Evolutionary conservation across 2,329 filamentous ascomycete species (phyloP).

Genomic region (Didymellaceae sp.): DNA sequence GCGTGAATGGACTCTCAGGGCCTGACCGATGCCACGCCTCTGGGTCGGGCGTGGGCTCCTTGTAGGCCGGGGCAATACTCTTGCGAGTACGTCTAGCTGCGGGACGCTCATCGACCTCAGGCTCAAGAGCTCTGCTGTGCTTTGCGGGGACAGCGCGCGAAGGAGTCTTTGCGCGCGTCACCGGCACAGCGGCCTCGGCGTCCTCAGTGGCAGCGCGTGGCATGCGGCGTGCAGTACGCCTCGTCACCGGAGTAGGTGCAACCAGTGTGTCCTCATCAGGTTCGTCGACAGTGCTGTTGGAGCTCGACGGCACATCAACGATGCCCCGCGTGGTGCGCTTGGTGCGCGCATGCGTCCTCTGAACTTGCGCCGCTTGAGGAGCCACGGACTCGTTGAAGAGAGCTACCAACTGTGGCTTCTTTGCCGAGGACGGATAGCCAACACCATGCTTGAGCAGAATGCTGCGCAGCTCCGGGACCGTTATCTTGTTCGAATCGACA

Average conservation of each 20-base stretch:
- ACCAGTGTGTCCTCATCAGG: constrained; percentile 54
- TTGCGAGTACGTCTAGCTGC: constrained; percentile 47
- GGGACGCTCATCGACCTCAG: constrained; percentile 43
- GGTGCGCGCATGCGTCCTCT: constrained; percentile 76
- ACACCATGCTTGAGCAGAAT: constrained; percentile 91
- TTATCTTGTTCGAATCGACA: constrained; percentile 84
- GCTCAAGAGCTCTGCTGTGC: constrained; percentile 50
- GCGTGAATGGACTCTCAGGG: constrained; percentile 75
- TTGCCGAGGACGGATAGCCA: constrained; percentile 84
- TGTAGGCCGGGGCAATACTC: constrained; percentile 50
- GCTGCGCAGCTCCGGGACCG: constrained; percentile 84
- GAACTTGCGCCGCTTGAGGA: constrained; percentile 77
- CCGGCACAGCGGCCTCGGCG: constrained; percentile 17
- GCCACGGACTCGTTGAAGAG: constrained; percentile 81
- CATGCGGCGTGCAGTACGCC: constrained; percentile 41
- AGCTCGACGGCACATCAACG: constrained; percentile 67
- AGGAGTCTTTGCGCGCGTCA: constrained; percentile 41
- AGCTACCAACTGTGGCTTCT: constrained; percentile 86
- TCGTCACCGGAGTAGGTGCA: constrained; percentile 51
- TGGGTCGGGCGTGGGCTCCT: constrained; percentile 58
- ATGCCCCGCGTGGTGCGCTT: constrained; percentile 91
- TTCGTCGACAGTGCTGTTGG: constrained; percentile 67
- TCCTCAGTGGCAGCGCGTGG: constrained; percentile 54
- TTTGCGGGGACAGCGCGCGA: constrained; percentile 52
- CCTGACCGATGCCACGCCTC: constrained; percentile 51